These are phyloP conservation scores for Polychaeton citri DNA, from an alignment of 2,329 filamentous ascomycete genomes.

Conservation along the genomic window DNA sequence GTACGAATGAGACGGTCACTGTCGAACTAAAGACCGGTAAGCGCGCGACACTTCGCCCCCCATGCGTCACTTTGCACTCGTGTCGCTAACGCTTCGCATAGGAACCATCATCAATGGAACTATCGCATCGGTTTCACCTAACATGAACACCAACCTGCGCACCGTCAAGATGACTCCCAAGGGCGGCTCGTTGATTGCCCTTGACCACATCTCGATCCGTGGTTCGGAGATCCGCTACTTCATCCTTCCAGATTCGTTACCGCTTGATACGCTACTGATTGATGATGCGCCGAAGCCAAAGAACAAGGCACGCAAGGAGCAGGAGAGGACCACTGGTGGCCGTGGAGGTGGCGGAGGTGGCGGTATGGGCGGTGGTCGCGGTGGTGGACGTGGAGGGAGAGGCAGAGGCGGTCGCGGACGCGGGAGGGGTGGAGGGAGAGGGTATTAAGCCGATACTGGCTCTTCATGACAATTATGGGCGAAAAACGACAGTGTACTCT, in stretches of 20 bases:
- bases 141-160: conserved; percentile 96
- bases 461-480: no score
- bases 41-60: conserved; percentile 1
- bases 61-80: neutral
- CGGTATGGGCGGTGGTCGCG: conserved; percentile 26
- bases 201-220: conserved; percentile 94
- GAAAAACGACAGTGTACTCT: no score
- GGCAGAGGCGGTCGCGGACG: conserved; percentile 6
- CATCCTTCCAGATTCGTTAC: conserved; percentile 89
- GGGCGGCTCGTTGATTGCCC: conserved; percentile 71
- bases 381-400: conserved; percentile 20
- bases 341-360: conserved; percentile 38
- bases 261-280: conserved; percentile 86
- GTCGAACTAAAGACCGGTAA: conserved; percentile 96
- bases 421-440: neutral
- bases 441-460: neutral
- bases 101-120: conserved; percentile 95
- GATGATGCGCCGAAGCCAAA: conserved; percentile 97
- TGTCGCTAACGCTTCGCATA: conserved; percentile 23
- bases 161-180: conserved; percentile 93
- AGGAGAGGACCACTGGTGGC: conserved; percentile 27
- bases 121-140: conserved; percentile 88
- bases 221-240: conserved; percentile 93
- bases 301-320: conserved; percentile 98
- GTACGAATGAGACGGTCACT: conserved; percentile 94